Percentiles rank a stretch among this genome's conserved stretches.
These are phyloP conservation scores for Ogataea naganishii DNA, from an alignment of 805 yeast species.

Conservation along the genomic window DNA sequence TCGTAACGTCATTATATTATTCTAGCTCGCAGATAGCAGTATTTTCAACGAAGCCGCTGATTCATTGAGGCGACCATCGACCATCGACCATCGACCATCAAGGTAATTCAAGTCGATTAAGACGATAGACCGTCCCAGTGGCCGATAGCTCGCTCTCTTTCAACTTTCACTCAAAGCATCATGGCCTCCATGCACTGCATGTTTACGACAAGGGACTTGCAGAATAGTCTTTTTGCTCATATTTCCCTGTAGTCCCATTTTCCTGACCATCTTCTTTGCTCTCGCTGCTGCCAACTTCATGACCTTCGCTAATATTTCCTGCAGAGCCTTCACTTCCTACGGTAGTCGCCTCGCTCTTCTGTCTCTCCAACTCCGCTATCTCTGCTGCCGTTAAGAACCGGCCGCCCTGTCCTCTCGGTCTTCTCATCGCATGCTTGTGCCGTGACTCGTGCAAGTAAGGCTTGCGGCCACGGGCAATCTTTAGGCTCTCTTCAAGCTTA, in stretches of 20 bases:
- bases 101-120: no score
- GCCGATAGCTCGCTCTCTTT: no score
- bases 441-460: slow-evolving; percentile 95
- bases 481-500: slow-evolving; percentile 78
- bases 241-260: neutral
- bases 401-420: slow-evolving; percentile 99
- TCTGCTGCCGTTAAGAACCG: slow-evolving; percentile 93
- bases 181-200: no score
- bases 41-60: no score
- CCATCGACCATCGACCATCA: no score
- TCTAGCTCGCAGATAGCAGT: no score
- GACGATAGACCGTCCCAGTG: no score
- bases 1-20: no score
- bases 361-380: slow-evolving; percentile 57
- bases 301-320: slow-evolving; percentile 2
- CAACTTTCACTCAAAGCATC: no score
- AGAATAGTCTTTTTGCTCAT: no score
- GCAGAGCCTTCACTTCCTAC: slow-evolving; percentile 13
- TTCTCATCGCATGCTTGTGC: slow-evolving; percentile 97
- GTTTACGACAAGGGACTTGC: no score
- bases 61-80: no score
- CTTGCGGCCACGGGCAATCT: slow-evolving; percentile 81
- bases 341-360: slow-evolving; percentile 25
- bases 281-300: slow-evolving; percentile 1
- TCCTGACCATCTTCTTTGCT: slow-evolving; percentile 3